These are phyloP conservation scores for Gaeumannomyces sp. DNA, from an alignment of 2,329 filamentous ascomycete genomes.

Conservation along the genomic window DNA sequence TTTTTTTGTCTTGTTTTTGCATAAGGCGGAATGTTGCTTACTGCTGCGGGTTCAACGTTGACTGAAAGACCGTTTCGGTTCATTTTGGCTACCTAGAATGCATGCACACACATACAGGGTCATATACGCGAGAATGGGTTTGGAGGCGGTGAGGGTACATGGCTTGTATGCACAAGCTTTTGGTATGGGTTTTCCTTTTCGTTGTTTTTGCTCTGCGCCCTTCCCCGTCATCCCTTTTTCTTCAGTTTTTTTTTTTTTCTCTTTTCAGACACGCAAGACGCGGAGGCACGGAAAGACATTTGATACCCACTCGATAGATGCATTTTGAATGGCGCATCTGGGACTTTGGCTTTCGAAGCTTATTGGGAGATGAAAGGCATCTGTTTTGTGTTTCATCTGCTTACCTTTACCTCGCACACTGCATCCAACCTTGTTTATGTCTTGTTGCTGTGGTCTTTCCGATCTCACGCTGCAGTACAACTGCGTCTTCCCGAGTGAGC, in stretches of 20 bases:
- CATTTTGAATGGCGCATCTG: constrained; percentile 3
- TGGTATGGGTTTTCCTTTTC: background rate
- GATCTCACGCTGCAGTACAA: background rate
- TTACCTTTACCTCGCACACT: background rate
- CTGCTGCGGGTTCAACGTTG: no score
- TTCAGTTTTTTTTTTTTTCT: background rate
- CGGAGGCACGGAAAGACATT: constrained; percentile 1
- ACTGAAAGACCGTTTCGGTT: background rate
- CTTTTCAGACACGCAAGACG: background rate
- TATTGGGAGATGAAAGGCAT: background rate
- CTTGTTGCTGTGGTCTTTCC: no score
- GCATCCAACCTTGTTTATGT: background rate
- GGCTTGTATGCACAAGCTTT: background rate
- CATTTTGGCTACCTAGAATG: background rate
- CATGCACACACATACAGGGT: background rate
- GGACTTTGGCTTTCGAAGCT: background rate
- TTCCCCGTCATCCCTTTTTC: background rate
- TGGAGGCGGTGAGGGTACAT: background rate
- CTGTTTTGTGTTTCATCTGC: background rate
- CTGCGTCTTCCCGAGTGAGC: background rate
- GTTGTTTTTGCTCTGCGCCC: background rate
- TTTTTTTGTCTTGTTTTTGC: constrained; percentile 2
- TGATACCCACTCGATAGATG: constrained; percentile 10
- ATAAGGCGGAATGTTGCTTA: background rate
- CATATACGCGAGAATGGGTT: background rate